Evolutionary conservation across 2,329 filamentous ascomycete genomes (phyloP).

Genomic region (Canariomyces notabilis): DNA sequence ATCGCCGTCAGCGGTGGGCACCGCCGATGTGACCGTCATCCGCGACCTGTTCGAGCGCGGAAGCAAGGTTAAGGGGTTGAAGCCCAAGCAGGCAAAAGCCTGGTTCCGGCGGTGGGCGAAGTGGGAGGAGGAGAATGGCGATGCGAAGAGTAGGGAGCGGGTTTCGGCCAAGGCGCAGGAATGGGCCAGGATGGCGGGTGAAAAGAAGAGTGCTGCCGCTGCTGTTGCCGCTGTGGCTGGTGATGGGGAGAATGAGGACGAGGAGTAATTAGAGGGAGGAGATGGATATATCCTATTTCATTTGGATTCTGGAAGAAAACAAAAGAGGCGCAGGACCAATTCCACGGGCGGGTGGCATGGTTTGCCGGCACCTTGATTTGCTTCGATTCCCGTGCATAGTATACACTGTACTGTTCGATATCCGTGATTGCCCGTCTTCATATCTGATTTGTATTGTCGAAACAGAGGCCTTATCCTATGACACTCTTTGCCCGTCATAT

Average conservation of each 20-base stretch:
- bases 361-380: no score
- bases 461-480: no score
- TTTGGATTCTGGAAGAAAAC: not conserved
- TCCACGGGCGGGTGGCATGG: no score
- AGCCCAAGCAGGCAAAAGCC: constrained; percentile 74
- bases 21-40: constrained; percentile 49
- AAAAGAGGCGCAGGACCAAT: no score
- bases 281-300: not conserved
- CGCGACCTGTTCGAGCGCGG: constrained; percentile 80
- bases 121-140: constrained; percentile 75
- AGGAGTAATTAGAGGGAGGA: constrained; percentile 17
- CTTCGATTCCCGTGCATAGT: no score
- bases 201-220: constrained; percentile 31
- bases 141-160: constrained; percentile 62
- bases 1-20: constrained; percentile 37
- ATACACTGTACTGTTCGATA: no score
- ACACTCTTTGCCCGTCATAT: no score
- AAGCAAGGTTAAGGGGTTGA: constrained; percentile 62
- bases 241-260: constrained; percentile 27
- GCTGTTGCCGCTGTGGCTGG: constrained; percentile 20
- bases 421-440: no score
- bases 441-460: no score
- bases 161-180: constrained; percentile 67
- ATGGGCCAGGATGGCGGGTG: constrained; percentile 55
- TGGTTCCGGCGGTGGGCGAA: constrained; percentile 91